Evolutionary conservation across 1,284 basidiomycete species (phyloP), one percentile per base, ranked within the genome.

Genomic region (Ganoderma resinaceum): DNA sequence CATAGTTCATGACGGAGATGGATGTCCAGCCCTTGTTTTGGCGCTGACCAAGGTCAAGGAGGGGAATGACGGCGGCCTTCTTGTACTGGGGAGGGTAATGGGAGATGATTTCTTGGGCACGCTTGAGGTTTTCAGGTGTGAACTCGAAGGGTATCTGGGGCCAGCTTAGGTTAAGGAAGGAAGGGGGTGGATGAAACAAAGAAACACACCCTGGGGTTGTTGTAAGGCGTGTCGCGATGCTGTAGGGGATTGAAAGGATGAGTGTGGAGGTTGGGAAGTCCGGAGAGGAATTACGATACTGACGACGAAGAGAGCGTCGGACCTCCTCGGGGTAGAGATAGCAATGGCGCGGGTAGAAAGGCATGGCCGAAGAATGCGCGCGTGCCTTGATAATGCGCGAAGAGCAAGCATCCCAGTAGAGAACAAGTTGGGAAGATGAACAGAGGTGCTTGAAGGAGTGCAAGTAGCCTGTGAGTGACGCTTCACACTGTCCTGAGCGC

Each of bases 1-100:
- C 93, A 76, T 96, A 95, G 84, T 99, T 99, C 97, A 99, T 99
- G 71, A 97, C 96, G 76, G 93, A 95, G 76, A 99, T 97, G 78
- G 93, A 96, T n/a, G 96, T 97, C 95, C 96, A 99, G 76, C 96
- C 96, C 76, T 96, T 95, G 85, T 99, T 99, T 83, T 99, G 98
- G 74, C 96, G 89, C 83, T 99, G 98, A 2, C 92, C 97, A 55
- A 99, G 88, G 83, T 99, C 96, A 68, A 99, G 91, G 43, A 99
- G 87, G 53, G 98, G 97, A 78, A 99, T 98, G 76, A 97, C 93
- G 40, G 98, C 98, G 18, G 94, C 95, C 82, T 98, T 98, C 87
- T 96, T 97, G 88, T 98, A 99, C 81, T 99, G 97, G 62, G 94
- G 86, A 5, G 97, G 97, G 85, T 99, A 99, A 75, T 91, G 91